A percentile compares a stretch with the other conserved stretches of the same genome.
These are phyloP conservation scores for Saussurea involucrata DNA, from an alignment of 129 eudicot species.

Conservation along the genomic window DNA sequence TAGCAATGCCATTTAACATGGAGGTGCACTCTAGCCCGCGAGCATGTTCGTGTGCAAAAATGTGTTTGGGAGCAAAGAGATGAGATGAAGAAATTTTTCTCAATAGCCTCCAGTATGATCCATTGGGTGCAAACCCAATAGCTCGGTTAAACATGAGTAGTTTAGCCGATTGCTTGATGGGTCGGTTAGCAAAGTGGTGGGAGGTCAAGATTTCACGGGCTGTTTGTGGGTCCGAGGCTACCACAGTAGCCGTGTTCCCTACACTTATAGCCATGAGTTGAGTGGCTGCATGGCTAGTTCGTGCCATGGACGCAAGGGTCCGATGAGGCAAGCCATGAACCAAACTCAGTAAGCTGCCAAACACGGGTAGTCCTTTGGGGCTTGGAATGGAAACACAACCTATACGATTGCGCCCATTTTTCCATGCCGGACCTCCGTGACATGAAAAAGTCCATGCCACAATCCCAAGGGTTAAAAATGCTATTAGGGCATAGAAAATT, in stretches of 20 bases:
- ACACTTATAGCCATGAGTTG: constrained; percentile 75
- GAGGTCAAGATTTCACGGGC: constrained; percentile 62
- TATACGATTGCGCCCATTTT: constrained; percentile 32
- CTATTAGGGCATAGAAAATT: constrained; percentile 7
- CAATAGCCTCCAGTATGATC: constrained; percentile 61
- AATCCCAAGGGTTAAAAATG: constrained; percentile 21
- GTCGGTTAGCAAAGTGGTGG: constrained; percentile 60
- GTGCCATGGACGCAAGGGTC: constrained; percentile 47
- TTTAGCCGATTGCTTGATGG: constrained; percentile 64
- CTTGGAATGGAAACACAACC: constrained; percentile 54
- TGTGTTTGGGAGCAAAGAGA: constrained; percentile 59
- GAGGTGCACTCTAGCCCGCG: constrained; percentile 44
- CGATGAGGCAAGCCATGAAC: constrained; percentile 65
- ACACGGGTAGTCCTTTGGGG: constrained; percentile 44
- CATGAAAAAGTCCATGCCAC: constrained; percentile 41
- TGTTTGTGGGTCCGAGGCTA: constrained; percentile 50
- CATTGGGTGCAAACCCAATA: constrained; percentile 74
- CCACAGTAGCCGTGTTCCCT: constrained; percentile 56
- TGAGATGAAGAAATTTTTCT: constrained; percentile 55
- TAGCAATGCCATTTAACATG: constrained; percentile 34
- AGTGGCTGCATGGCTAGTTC: constrained; percentile 23
- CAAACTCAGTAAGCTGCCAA: constrained; percentile 51
- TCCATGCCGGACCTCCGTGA: constrained; percentile 62
- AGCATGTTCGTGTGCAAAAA: constrained; percentile 40
- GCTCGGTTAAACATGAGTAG: constrained; percentile 67